Conservation (phyloP, 2,329 filamentous ascomycete species). For the Berkeleyomyces basicola region DNA sequence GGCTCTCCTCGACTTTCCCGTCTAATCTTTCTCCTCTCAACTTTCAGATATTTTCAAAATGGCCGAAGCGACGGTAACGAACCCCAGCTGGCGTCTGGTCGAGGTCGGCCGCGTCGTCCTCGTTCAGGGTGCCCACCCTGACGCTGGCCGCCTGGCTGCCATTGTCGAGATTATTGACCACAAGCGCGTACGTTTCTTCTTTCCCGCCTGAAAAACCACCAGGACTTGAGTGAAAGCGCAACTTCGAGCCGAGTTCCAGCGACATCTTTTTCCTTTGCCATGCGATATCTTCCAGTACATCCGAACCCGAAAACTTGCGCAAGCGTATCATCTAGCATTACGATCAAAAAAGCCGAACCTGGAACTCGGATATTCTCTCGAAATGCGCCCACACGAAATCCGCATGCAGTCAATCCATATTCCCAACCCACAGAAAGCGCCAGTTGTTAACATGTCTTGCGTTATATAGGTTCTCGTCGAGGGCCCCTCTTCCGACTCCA, state of each 20-base stretch:
- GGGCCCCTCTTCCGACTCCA: constrained; percentile 70
- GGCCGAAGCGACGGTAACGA: constrained; percentile 68
- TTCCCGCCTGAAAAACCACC: not conserved
- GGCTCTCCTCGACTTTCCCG: constrained; percentile 12
- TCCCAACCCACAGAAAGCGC: not conserved
- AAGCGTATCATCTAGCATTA: not conserved
- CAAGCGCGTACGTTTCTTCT: constrained; percentile 75
- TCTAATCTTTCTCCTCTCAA: constrained; percentile 15
- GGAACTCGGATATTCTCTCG: not conserved
- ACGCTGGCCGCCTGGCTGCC: constrained; percentile 70
- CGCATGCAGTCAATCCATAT: not conserved
- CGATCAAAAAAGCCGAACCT: not conserved
- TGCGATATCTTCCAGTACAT: not conserved
- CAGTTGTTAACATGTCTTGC: constrained; percentile 5
- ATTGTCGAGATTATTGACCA: constrained; percentile 99
- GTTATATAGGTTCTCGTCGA: constrained; percentile 73
- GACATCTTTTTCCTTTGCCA: not conserved
- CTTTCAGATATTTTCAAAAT: constrained; percentile 36
- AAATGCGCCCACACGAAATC: not conserved
- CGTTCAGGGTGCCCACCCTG: constrained; percentile 64
- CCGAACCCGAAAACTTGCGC: not conserved
- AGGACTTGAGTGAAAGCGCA: not conserved
- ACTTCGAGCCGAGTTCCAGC: constrained; percentile 9
- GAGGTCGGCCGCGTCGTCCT: constrained; percentile 96
- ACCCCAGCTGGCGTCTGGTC: constrained; percentile 83